Evolutionary conservation across 2,329 filamentous ascomycete genomes (phyloP).

Genomic region (Neodidymelliopsis sp.): DNA sequence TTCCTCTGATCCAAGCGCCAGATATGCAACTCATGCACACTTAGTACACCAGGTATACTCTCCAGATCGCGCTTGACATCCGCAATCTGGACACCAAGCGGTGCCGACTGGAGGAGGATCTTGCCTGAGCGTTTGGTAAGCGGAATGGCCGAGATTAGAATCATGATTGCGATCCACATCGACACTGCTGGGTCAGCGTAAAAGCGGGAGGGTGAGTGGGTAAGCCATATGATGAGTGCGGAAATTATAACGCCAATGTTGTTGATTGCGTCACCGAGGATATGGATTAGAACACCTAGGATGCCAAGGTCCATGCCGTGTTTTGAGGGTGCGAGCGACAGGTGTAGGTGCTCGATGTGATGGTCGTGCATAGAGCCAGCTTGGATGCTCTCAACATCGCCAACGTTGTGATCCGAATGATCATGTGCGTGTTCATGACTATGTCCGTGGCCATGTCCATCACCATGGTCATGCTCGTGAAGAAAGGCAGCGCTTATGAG

Average conservation of each 20-base stretch:
- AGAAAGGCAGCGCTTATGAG: constrained; percentile 71
- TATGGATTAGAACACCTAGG: constrained; percentile 73
- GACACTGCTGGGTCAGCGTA: constrained; percentile 77
- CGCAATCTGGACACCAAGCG: constrained; percentile 64
- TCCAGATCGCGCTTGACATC: constrained; percentile 75
- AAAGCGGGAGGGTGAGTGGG: constrained; percentile 64
- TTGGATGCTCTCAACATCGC: constrained; percentile 25
- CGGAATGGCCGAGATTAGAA: constrained; percentile 69
- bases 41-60: constrained; percentile 70
- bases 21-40: constrained; percentile 75
- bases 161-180: constrained; percentile 76
- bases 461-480: constrained; percentile 58
- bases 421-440: constrained; percentile 19
- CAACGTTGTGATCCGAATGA: constrained; percentile 20
- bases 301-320: constrained; percentile 68
- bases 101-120: constrained; percentile 73
- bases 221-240: constrained; percentile 73
- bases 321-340: constrained; percentile 29
- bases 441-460: constrained; percentile 45
- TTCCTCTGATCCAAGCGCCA: constrained; percentile 78
- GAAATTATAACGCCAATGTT: constrained; percentile 78
- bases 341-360: constrained; percentile 41
- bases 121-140: constrained; percentile 67
- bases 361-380: constrained; percentile 35
- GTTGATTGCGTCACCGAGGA: constrained; percentile 76